phyloP scores from a whole-genome alignment of 1,284 basidiomycete species.

The Tilletia horrida region DNA sequence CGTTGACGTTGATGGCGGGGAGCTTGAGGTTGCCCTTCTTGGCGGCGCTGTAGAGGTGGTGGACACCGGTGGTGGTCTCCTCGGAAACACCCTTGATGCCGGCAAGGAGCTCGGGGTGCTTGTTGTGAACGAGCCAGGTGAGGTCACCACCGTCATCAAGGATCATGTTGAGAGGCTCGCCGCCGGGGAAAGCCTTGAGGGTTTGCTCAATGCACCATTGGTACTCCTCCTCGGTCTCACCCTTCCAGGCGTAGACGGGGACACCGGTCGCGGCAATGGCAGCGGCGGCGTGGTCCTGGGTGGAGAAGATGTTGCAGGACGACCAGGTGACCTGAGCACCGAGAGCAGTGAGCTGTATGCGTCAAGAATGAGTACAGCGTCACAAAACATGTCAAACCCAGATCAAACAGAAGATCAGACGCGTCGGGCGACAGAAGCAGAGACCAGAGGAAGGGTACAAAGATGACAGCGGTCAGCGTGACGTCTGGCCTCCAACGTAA shows the following conservation, averaged over 20 bases:
- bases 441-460: neutral
- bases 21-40: slow-evolving; percentile 93
- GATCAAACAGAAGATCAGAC: slow-evolving; percentile 56
- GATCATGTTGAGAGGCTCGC: slow-evolving; percentile 94
- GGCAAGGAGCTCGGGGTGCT: slow-evolving; percentile 58
- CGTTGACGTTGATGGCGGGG: slow-evolving; percentile 92
- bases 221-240: slow-evolving; percentile 99
- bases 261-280: slow-evolving; percentile 97
- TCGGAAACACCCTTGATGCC: slow-evolving; percentile 80
- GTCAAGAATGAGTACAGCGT: neutral
- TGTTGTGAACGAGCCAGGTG: slow-evolving; percentile 90
- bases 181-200: slow-evolving; percentile 71
- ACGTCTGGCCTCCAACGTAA: too few species aligned
- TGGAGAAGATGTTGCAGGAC: slow-evolving; percentile 99
- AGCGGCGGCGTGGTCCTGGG: slow-evolving; percentile 94
- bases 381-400: slow-evolving; percentile 53
- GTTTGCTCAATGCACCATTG: slow-evolving; percentile 92
- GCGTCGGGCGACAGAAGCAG: neutral
- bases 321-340: slow-evolving; percentile 99
- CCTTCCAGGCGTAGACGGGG: slow-evolving; percentile 99
- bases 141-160: slow-evolving; percentile 98
- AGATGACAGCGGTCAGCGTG: too few species aligned
- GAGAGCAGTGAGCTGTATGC: slow-evolving; percentile 71
- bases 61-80: slow-evolving; percentile 99
- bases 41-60: slow-evolving; percentile 97